Conservation (phyloP, 2,329 filamentous ascomycete species). For the Aurifilum marmelostoma region DNA sequence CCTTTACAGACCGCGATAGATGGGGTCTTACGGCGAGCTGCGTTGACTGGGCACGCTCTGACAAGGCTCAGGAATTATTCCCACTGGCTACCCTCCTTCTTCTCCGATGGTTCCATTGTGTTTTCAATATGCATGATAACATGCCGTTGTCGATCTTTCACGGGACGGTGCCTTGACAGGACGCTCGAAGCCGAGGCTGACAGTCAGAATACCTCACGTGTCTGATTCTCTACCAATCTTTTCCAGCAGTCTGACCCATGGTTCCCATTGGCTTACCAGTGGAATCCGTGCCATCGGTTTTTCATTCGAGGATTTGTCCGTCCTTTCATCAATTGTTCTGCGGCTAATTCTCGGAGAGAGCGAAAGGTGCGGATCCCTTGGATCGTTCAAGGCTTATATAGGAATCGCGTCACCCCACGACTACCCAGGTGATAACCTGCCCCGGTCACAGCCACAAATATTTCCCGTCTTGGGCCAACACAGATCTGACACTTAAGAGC, state of each 20-base stretch:
- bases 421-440: conserved; percentile 15
- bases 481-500: neutral
- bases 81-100: conserved; percentile 31
- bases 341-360: conserved; percentile 37
- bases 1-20: conserved; percentile 38
- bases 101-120: conserved; percentile 34
- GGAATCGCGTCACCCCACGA: conserved; percentile 26
- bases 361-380: conserved; percentile 24
- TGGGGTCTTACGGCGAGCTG: conserved; percentile 29
- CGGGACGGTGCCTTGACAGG: neutral
- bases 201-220: conserved; percentile 6
- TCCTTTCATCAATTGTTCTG: conserved; percentile 31
- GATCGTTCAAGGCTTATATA: conserved; percentile 32
- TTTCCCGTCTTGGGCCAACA: neutral
- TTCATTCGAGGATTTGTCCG: conserved; percentile 17
- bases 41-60: conserved; percentile 31
- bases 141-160: conserved; percentile 28
- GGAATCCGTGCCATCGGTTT: neutral
- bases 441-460: neutral
- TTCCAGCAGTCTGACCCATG: neutral
- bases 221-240: conserved; percentile 13
- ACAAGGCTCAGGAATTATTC: neutral
- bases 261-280: neutral
- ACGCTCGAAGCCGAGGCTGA: neutral
- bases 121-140: conserved; percentile 33